Conservation (phyloP, 495 filamentous ascomycete species). For the Platismatia glauca region DNA sequence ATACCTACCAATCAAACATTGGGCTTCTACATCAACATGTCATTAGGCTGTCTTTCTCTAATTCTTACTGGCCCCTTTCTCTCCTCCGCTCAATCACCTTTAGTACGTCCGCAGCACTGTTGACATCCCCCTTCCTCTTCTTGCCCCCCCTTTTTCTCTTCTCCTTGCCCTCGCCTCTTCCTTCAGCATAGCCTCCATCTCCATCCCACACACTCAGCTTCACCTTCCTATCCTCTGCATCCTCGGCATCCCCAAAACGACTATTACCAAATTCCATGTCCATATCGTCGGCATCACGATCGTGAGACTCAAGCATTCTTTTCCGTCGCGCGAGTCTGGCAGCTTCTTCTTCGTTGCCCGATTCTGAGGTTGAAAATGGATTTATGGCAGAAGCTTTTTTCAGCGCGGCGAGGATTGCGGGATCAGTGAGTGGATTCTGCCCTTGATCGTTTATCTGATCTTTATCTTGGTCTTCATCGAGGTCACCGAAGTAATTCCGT, state of each 20-base stretch:
- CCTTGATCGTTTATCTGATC: conserved; percentile 39
- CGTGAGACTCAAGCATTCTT: conserved; percentile 65
- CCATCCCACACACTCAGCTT: conserved; percentile 59
- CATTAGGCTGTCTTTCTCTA: not conserved
- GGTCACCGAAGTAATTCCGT: conserved; percentile 55
- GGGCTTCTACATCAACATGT: no score
- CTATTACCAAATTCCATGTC: conserved; percentile 89
- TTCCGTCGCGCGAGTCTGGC: conserved; percentile 56
- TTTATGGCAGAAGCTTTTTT: conserved; percentile 72
- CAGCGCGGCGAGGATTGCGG: conserved; percentile 72
- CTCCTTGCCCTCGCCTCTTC: conserved; percentile 36
- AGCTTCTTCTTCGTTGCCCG: conserved; percentile 39
- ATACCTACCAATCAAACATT: no score
- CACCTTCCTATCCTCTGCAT: conserved; percentile 53
- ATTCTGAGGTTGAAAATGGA: conserved; percentile 35
- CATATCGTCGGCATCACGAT: conserved; percentile 83
- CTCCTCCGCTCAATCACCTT: conserved; percentile 66
- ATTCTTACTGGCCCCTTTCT: conserved; percentile 7
- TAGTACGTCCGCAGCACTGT: conserved; percentile 74
- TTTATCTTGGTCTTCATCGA: conserved; percentile 18
- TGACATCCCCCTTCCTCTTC: conserved; percentile 78
- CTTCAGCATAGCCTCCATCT: conserved; percentile 46
- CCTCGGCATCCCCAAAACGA: conserved; percentile 71
- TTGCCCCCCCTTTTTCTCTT: conserved; percentile 72
- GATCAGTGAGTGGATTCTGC: conserved; percentile 56